Base-by-base conservation (phyloP, 164 flowering plant genomes). In the Tetracentron sinense region DNA sequence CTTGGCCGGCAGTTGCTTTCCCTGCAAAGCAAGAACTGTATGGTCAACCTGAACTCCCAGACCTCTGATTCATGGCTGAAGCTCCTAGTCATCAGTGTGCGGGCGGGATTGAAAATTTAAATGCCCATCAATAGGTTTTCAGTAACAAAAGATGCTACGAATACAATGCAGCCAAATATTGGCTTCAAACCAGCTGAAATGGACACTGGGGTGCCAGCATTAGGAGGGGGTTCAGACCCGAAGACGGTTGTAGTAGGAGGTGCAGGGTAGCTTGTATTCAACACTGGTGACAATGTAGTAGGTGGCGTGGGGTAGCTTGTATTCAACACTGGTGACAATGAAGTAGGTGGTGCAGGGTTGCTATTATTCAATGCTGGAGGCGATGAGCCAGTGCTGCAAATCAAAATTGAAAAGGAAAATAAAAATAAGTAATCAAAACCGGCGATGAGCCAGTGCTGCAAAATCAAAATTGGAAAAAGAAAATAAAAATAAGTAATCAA, bases 171-270 rank as follows among this genome's bases (percentile, higher is more conserved):
- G 17, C 75, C 47, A 25, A 68, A 21, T 46, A 69, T 51, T 14
- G 78, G 81, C 60, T 64, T 70, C 60, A 71, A 42, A 48, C 42
- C n/a, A n/a, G 72, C 23, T 23, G 83, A 72, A 16, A 48, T 25
- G 21, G 87, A 78, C 12, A 64, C 60, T 44, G 88, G 42, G n/a
- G 52, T 61, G 74, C n/a, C 74, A 10, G 20, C 21, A 61, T 3
- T 60, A 0, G 83, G 85, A 58, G 85, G 85, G 22, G 78, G 69
- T 25, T 78, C 81, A 11, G 73, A 58, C 28, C 87, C 87, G 54
- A 65, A 81, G 60, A 60, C 69, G 6, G 74, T 70, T 30, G 80
- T 56, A 19, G 68, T 49, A 8, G 74, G 70, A 25, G 80, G 56
- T 15, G 68, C 68, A 28, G 90, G 85, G 54, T 63, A 64, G 67